Conservation (phyloP, 2,329 filamentous ascomycete species). For the Sporothrix pallida region DNA sequence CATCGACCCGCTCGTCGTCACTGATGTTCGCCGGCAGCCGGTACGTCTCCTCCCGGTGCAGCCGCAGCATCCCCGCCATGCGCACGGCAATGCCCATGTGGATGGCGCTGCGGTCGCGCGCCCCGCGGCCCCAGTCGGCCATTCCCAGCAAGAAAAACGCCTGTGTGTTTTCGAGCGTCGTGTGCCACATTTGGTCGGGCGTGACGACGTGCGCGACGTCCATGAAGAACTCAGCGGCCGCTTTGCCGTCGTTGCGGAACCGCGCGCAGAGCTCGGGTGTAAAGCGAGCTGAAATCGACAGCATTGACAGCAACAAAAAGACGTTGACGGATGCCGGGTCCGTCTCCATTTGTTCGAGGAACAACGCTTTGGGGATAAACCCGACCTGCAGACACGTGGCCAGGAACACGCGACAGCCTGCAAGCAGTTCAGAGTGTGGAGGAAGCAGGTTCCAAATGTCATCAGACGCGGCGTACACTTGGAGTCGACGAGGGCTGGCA, state of each 20-base stretch:
- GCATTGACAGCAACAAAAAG: constrained; percentile 60
- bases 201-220: constrained; percentile 42
- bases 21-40: constrained; percentile 39
- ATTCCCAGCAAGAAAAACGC: constrained; percentile 60
- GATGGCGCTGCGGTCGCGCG: constrained; percentile 50
- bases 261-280: constrained; percentile 54
- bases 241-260: constrained; percentile 54
- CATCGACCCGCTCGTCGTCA: constrained; percentile 41
- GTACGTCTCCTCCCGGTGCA: constrained; percentile 63
- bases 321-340: constrained; percentile 55
- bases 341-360: constrained; percentile 53
- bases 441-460: constrained; percentile 27
- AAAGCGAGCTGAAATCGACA: constrained; percentile 62
- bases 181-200: constrained; percentile 54
- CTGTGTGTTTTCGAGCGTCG: constrained; percentile 59
- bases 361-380: constrained; percentile 51
- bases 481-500: neutral
- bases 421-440: constrained; percentile 22
- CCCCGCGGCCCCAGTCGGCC: constrained; percentile 61
- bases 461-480: constrained; percentile 2
- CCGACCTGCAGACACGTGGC: constrained; percentile 27
- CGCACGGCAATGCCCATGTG: constrained; percentile 60
- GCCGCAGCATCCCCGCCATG: constrained; percentile 59
- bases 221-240: constrained; percentile 46
- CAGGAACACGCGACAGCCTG: constrained; percentile 26